These are phyloP conservation scores for Cadophora gregata DNA, from an alignment of 2,329 filamentous ascomycete species.

Conservation along the genomic window DNA sequence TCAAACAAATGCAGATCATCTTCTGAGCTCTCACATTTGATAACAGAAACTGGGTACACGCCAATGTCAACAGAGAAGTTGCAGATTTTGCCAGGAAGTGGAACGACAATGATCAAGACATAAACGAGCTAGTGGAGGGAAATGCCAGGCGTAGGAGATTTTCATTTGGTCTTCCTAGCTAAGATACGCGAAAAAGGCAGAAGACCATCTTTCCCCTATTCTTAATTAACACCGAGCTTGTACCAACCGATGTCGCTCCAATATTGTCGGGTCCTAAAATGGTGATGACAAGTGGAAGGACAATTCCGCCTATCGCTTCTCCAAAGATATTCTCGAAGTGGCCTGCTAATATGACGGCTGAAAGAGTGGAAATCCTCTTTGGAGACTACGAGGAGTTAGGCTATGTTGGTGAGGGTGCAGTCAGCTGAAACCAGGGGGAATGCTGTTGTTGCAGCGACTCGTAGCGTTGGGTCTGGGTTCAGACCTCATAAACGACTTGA, in stretches of 20 bases:
- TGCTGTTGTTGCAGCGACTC: conserved; percentile 60
- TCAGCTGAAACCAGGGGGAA: conserved; percentile 59
- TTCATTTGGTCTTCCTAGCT: conserved; percentile 31
- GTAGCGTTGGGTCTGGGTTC: conserved; percentile 62
- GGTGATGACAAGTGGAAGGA: conserved; percentile 53
- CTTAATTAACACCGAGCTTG: conserved; percentile 55
- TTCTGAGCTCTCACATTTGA: conserved; percentile 36
- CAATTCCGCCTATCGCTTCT: conserved; percentile 48
- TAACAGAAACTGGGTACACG: conserved; percentile 47
- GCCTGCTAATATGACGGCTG: conserved; percentile 60
- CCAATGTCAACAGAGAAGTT: conserved; percentile 49
- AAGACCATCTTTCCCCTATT: conserved; percentile 54
- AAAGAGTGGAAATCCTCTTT: conserved; percentile 59
- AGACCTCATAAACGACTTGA: conserved; percentile 62
- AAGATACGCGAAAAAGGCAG: conserved; percentile 50
- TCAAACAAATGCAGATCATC: neutral
- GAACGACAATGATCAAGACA: conserved; percentile 58
- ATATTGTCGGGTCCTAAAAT: conserved; percentile 56
- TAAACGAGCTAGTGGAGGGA: conserved; percentile 67
- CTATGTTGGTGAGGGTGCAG: conserved; percentile 63
- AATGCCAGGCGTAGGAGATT: conserved; percentile 46
- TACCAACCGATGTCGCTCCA: conserved; percentile 54
- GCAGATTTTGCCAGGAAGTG: conserved; percentile 51
- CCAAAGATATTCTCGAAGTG: conserved; percentile 62
- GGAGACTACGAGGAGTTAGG: conserved; percentile 64